Evolutionary conservation across 2,329 filamentous ascomycete species (phyloP).

Genomic region (Rhytidhysteron rufulum): DNA sequence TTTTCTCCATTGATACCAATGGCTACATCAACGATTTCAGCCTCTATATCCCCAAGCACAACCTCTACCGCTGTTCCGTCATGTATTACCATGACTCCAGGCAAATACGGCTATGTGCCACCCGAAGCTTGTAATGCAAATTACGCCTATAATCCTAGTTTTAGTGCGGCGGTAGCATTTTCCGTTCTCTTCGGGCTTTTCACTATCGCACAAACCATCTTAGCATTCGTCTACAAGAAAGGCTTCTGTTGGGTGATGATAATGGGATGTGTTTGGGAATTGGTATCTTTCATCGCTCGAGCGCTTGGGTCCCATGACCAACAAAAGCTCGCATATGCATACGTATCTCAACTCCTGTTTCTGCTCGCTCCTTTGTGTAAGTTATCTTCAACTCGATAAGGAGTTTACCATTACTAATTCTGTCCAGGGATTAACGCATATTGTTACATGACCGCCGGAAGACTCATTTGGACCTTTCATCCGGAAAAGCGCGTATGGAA

Average conservation of each 20-base stretch:
- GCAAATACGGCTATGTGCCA: conserved; percentile 20
- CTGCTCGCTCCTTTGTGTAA: conserved; percentile 39
- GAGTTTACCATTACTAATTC: not conserved
- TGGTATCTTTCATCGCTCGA: conserved; percentile 40
- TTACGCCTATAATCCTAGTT: conserved; percentile 21
- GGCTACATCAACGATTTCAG: conserved; percentile 14
- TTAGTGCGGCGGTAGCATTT: conserved; percentile 19
- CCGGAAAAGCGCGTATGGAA: conserved; percentile 28
- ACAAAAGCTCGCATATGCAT: conserved; percentile 26
- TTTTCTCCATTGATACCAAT: no score
- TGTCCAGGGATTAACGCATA: conserved; percentile 44
- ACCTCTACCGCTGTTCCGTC: conserved; percentile 11
- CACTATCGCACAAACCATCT: conserved; percentile 16
- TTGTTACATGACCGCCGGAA: conserved; percentile 37
- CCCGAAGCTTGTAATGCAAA: conserved; percentile 23
- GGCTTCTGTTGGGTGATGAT: conserved; percentile 44
- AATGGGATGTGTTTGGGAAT: conserved; percentile 43
- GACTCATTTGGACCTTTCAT: conserved; percentile 39
- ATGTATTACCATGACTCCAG: conserved; percentile 21
- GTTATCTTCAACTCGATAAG: conserved; percentile 3
- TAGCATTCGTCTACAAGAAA: conserved; percentile 24
- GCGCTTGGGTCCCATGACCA: conserved; percentile 40
- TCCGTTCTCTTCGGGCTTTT: conserved; percentile 20
- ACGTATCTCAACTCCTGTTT: conserved; percentile 40
- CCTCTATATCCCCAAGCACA: conserved; percentile 6